A percentile compares a stretch with the other conserved stretches of the same genome.
phyloP scores from a whole-genome alignment of 2,329 filamentous ascomycete genomes.

The Elsinoe perseae region DNA sequence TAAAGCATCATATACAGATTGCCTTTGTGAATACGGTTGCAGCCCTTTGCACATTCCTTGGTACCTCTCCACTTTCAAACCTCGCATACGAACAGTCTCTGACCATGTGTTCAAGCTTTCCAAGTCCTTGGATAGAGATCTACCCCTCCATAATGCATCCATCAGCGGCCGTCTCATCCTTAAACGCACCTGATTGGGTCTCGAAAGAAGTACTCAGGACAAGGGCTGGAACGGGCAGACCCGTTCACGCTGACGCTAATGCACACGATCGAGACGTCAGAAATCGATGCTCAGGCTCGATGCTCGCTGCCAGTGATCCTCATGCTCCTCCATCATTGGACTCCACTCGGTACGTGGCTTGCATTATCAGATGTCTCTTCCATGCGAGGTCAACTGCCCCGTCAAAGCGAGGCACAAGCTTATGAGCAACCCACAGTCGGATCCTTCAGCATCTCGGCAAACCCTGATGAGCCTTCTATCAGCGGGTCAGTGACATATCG shows the following conservation, averaged over 20 bases:
- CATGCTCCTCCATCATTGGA: background rate
- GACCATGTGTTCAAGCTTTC: slow-evolving; percentile 12
- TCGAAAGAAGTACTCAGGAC: background rate
- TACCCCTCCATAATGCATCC: background rate
- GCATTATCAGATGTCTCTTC: slow-evolving; percentile 9
- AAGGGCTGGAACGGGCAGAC: background rate
- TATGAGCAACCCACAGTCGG: background rate
- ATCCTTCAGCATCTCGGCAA: background rate
- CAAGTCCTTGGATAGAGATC: slow-evolving; percentile 5
- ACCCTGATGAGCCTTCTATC: slow-evolving; percentile 1
- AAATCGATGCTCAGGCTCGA: slow-evolving; percentile 12
- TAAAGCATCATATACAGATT: too few relatives aligned
- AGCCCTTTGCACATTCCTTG: background rate
- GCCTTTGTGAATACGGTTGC: background rate
- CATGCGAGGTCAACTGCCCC: background rate
- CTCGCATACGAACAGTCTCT: slow-evolving; percentile 7
- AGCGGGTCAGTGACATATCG: slow-evolving; percentile 8
- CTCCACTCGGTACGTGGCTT: slow-evolving; percentile 3
- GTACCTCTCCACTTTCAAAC: background rate
- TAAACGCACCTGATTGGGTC: background rate
- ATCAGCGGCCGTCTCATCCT: slow-evolving; percentile 7
- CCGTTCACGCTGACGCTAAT: slow-evolving; percentile 3
- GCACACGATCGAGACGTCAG: slow-evolving; percentile 14
- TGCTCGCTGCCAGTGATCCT: slow-evolving; percentile 7
- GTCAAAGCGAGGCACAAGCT: background rate